phyloP scores from a whole-genome alignment of 2,329 filamentous ascomycete species.

The Ophiostoma novo-ulmi region DNA sequence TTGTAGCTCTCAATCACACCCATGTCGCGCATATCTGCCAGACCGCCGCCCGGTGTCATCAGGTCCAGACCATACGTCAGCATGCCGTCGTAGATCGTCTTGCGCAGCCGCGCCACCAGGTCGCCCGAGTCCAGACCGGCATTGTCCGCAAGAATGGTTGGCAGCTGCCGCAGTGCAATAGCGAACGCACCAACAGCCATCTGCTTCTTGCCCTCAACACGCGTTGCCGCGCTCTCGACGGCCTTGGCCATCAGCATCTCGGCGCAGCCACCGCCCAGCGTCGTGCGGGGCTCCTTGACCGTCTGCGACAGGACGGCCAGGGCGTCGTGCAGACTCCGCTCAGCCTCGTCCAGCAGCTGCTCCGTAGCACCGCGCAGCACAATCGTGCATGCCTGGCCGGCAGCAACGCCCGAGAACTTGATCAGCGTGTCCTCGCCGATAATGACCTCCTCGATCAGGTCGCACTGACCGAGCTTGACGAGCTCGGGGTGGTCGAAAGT shows the following conservation, averaged over 20 bases:
- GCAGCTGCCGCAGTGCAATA: conserved; percentile 81
- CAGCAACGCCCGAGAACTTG: conserved; percentile 93
- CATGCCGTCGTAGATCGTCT: conserved; percentile 92
- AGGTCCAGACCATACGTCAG: conserved; percentile 88
- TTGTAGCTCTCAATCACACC: conserved; percentile 98
- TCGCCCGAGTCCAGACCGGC: conserved; percentile 94
- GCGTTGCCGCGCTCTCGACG: conserved; percentile 86
- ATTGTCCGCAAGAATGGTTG: conserved; percentile 95
- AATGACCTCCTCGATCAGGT: conserved; percentile 94
- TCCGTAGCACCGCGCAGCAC: conserved; percentile 94
- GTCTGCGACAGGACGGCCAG: conserved; percentile 95
- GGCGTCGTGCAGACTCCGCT: conserved; percentile 92
- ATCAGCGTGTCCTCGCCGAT: conserved; percentile 97
- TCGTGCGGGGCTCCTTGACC: conserved; percentile 87
- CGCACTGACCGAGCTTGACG: conserved; percentile 92
- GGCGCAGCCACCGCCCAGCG: conserved; percentile 88
- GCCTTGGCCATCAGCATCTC: conserved; percentile 99
- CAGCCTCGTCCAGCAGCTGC: conserved; percentile 93
- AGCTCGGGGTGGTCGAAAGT: conserved; percentile 98
- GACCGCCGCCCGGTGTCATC: conserved; percentile 80
- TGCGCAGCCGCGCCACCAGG: conserved; percentile 82
- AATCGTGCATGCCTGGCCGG: conserved; percentile 91
- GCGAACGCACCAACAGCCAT: conserved; percentile 89
- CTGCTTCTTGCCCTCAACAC: conserved; percentile 94
- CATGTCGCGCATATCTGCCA: conserved; percentile 90